Conservation (phyloP, 2,329 filamentous ascomycete genomes). For the Claviceps maximensis region DNA sequence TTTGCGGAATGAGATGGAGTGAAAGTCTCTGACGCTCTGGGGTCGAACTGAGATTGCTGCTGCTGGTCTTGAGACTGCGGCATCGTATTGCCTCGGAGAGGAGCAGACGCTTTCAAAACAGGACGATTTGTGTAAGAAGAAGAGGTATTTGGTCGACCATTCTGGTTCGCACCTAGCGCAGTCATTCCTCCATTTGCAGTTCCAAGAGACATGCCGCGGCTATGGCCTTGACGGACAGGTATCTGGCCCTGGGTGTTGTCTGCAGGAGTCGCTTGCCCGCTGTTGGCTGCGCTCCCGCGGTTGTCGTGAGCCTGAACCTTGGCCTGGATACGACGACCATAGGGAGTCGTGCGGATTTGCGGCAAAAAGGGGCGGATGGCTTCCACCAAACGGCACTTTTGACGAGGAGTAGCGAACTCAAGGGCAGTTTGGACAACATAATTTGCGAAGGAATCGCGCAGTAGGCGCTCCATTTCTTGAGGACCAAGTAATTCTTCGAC, state of each 20-base stretch:
- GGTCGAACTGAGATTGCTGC: constrained; percentile 15
- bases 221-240: constrained; percentile 30
- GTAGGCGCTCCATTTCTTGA: constrained; percentile 71
- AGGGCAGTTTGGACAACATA: constrained; percentile 96
- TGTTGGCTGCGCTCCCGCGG: constrained; percentile 28
- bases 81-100: constrained; percentile 13
- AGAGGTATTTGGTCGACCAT: constrained; percentile 21
- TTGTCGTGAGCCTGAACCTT: constrained; percentile 60
- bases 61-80: constrained; percentile 14
- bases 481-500: constrained; percentile 67
- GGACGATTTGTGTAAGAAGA: constrained; percentile 19
- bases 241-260: constrained; percentile 43
- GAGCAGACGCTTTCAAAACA: constrained; percentile 18
- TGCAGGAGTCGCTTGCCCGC: constrained; percentile 37
- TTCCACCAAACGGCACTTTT: constrained; percentile 67
- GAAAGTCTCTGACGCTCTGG: constrained; percentile 15
- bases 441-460: constrained; percentile 90
- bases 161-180: constrained; percentile 9
- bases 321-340: constrained; percentile 83
- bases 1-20: constrained; percentile 13
- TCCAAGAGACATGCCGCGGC: constrained; percentile 28
- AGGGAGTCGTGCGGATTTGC: constrained; percentile 76
- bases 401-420: constrained; percentile 64
- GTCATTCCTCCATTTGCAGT: constrained; percentile 16
- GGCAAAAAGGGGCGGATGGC: constrained; percentile 74